Base-by-base conservation (phyloP, 208 protist genomes). In the Leishmania major region DNA sequence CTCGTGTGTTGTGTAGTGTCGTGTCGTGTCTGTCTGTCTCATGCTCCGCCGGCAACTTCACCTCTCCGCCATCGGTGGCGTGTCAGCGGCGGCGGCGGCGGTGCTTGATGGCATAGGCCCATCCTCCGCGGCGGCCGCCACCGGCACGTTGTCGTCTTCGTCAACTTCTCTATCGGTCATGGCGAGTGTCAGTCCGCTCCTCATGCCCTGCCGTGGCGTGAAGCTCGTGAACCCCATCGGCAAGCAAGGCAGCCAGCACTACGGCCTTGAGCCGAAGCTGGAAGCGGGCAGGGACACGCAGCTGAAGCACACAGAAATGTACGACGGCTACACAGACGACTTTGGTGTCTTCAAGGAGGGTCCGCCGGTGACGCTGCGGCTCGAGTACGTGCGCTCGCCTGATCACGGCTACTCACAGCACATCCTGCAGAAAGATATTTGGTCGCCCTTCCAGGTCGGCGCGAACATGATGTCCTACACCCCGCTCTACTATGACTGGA, bases 281-380 rank as follows among this genome's bases (percentile, higher is more conserved):
- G 91, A 94, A 83, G 95, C 95, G 2, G 95, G 95, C 69, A 95
- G 96, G 74, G 95, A 98, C 75, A 89, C 93, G 22, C 89, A 96
- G 74, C 83, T 98, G 37, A 97, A 97, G 80, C 93, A 96, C 86
- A 98, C 95, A 53, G 94, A 98, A 82, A 97, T 97, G 93, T 98
- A 98, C 82, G 95, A 98, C 85, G 95, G 95, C 57, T 98, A 97
- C 89, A 98, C 95, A 6, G 95, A 98, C 79, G 94, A 97, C 84
- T 98, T 98, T 84, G 95, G 95, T 66, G 94, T 97, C 28, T 98
- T 97, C 81, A 98, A 98, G 83, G 95, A 98, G 73, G 95, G 95
- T 7, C 93, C 95, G 17, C 95, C 95, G 43, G 90, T 93, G 55
- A 87, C 95, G 57, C 89, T 98, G 64, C 94, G 95, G 10, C 88